Conservation (phyloP, 2,329 filamentous ascomycete species). For the Capronia americana region DNA sequence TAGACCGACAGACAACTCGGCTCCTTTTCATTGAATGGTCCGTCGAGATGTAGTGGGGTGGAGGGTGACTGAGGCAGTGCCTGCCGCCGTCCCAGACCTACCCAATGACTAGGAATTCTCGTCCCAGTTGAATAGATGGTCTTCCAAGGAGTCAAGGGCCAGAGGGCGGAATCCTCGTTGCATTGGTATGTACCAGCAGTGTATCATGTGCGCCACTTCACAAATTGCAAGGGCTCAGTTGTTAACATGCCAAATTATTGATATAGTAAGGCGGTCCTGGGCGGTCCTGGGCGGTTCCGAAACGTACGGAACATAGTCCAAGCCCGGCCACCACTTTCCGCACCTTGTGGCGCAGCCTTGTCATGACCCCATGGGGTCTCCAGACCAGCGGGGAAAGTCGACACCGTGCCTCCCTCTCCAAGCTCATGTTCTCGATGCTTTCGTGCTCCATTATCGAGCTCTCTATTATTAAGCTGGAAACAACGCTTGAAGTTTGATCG, state of each 20-base stretch:
- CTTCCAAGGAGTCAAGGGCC: no score
- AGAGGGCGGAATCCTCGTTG: no score
- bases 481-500: conserved; percentile 7
- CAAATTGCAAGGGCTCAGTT: background rate
- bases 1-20: no score
- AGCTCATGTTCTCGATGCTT: conserved; percentile 1
- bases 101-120: no score
- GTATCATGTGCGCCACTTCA: no score
- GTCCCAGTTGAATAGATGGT: no score
- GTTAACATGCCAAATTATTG: conserved; percentile 10
- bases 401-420: conserved; percentile 12
- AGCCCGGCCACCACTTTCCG: conserved; percentile 2
- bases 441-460: conserved; percentile 4
- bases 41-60: no score
- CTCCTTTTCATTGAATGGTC: no score
- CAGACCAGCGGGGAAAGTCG: conserved; percentile 7
- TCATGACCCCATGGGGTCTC: conserved; percentile 13
- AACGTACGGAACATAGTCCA: conserved; percentile 5
- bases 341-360: conserved; percentile 11
- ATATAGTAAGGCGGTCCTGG: background rate
- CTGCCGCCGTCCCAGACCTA: no score
- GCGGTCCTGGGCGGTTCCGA: conserved; percentile 9
- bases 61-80: no score
- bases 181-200: no score
- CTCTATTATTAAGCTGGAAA: conserved; percentile 18